phyloP scores from a whole-genome alignment of 2,329 filamentous ascomycete species.

The Phoma sp. region DNA sequence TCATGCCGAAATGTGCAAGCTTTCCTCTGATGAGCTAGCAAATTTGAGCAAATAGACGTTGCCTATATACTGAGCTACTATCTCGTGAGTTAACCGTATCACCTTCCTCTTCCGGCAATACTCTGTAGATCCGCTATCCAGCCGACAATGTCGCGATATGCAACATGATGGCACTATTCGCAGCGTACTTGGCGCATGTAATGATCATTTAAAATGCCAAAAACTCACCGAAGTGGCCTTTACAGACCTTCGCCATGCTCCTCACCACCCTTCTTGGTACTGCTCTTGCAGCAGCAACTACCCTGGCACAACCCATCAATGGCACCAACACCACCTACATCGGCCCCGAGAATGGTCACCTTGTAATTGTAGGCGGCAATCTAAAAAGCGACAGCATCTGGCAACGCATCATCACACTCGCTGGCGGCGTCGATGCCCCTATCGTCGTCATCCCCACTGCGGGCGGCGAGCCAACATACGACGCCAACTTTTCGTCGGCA shows the following conservation, averaged over 20 bases:
- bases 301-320: constrained; percentile 20
- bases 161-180: constrained; percentile 7
- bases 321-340: constrained; percentile 26
- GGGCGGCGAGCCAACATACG: constrained; percentile 30
- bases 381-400: constrained; percentile 32
- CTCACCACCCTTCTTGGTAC: constrained; percentile 11
- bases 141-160: constrained; percentile 13
- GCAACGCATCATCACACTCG: constrained; percentile 34
- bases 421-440: constrained; percentile 30
- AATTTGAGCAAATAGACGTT: too few species aligned
- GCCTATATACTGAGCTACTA: background rate
- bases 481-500: constrained; percentile 27
- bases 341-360: constrained; percentile 31
- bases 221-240: background rate
- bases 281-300: constrained; percentile 9
- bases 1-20: too few species aligned
- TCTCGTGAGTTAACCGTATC: background rate
- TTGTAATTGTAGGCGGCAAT: constrained; percentile 36
- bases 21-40: too few species aligned
- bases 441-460: constrained; percentile 35
- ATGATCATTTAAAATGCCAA: background rate
- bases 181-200: background rate
- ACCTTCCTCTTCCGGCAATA: constrained; percentile 5
- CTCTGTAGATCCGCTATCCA: constrained; percentile 3
- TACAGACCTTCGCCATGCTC: constrained; percentile 11